phyloP scores from a whole-genome alignment of 1,284 basidiomycete genomes.

The Takashimella koratensis region DNA sequence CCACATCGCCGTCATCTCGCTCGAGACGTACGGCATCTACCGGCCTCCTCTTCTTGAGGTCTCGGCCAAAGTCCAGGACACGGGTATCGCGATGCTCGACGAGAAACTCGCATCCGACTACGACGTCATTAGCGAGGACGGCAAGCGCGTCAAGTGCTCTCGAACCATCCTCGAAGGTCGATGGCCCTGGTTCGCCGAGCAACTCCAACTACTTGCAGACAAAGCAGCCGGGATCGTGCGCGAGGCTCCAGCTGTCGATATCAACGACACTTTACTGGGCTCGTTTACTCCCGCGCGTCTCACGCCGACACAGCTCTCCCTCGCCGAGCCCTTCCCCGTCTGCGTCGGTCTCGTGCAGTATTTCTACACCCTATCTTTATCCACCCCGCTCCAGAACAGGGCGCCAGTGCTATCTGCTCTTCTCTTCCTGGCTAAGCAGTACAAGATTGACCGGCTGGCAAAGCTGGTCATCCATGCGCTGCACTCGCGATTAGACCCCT shows the following conservation, averaged over 20 bases:
- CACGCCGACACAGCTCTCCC: slow-evolving; percentile 64
- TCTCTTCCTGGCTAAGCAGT: slow-evolving; percentile 76
- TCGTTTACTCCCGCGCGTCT: slow-evolving; percentile 38
- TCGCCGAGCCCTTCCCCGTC: slow-evolving; percentile 86
- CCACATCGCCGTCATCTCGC: slow-evolving; percentile 81
- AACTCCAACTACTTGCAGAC: slow-evolving; percentile 50
- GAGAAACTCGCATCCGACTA: slow-evolving; percentile 76
- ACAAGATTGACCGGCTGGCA: slow-evolving; percentile 71
- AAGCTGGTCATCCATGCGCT: slow-evolving; percentile 83
- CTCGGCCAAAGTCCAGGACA: slow-evolving; percentile 58
- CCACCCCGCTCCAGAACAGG: slow-evolving; percentile 84
- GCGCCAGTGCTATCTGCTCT: slow-evolving; percentile 84
- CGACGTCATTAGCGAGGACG: slow-evolving; percentile 86
- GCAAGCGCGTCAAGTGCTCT: slow-evolving; percentile 74
- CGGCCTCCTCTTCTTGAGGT: slow-evolving; percentile 71
- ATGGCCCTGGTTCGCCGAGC: slow-evolving; percentile 89
- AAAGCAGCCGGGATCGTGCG: slow-evolving; percentile 20
- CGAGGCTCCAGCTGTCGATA: slow-evolving; percentile 30
- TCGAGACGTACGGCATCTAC: slow-evolving; percentile 91
- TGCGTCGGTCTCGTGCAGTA: slow-evolving; percentile 87
- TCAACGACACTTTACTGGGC: slow-evolving; percentile 37
- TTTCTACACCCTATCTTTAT: slow-evolving; percentile 78
- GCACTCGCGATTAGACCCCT: slow-evolving; percentile 77
- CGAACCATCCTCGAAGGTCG: slow-evolving; percentile 74
- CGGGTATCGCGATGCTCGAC: slow-evolving; percentile 73